These are phyloP conservation scores for Nicotiana rustica DNA, from an alignment of 305 asterid species.

Conservation along the genomic window DNA sequence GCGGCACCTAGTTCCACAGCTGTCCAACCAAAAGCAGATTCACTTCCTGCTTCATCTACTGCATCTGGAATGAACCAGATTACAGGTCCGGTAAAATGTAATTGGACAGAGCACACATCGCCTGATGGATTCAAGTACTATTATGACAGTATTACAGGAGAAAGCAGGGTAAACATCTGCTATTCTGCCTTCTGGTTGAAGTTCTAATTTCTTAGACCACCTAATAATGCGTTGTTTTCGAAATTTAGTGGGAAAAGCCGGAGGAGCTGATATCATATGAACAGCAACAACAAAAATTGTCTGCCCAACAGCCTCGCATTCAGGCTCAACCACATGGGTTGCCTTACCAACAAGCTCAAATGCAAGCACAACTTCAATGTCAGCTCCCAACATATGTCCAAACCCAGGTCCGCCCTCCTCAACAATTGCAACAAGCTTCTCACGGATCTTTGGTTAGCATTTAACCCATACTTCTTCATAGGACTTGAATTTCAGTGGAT, in stretches of 20 bases:
- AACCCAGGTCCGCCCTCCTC: conserved; percentile 56
- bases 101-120: conserved; percentile 93
- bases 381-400: conserved; percentile 62
- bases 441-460: conserved; percentile 64
- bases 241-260: conserved; percentile 95
- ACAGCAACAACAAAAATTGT: conserved; percentile 64
- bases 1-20: conserved; percentile 49
- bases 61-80: conserved; percentile 45
- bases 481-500: conserved; percentile 31
- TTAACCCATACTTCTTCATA: conserved; percentile 23
- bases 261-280: conserved; percentile 69
- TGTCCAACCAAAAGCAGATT: conserved; percentile 54
- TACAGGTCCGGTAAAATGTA: conserved; percentile 51
- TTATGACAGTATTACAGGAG: conserved; percentile 83
- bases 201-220: conserved; percentile 35
- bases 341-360: conserved; percentile 57
- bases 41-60: conserved; percentile 48
- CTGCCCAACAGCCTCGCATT: conserved; percentile 59
- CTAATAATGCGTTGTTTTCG: conserved; percentile 27
- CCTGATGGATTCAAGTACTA: conserved; percentile 98
- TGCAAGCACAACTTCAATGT: conserved; percentile 64
- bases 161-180: conserved; percentile 80
- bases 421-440: conserved; percentile 63
- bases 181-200: conserved; percentile 24
- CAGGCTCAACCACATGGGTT: conserved; percentile 62